These are phyloP conservation scores for Mariannaea elegans DNA, from an alignment of 2,329 filamentous ascomycete species.

Conservation along the genomic window DNA sequence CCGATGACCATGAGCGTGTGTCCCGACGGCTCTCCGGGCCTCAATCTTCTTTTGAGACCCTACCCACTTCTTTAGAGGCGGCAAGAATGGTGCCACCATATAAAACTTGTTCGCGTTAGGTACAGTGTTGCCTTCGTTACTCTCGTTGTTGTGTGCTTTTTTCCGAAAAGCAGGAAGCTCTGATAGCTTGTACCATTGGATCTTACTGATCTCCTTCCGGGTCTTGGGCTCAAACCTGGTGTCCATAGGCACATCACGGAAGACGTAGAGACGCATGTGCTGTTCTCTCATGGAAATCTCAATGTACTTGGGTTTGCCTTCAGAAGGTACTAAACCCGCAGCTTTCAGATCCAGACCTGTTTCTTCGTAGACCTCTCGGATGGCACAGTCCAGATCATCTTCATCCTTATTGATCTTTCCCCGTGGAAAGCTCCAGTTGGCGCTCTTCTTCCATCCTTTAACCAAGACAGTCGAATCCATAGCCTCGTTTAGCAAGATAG, in stretches of 20 bases:
- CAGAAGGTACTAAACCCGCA: constrained; percentile 78
- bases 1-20: constrained; percentile 54
- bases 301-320: constrained; percentile 81
- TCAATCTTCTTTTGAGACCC: constrained; percentile 82
- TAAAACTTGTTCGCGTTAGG: constrained; percentile 89
- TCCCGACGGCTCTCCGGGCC: constrained; percentile 53
- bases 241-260: constrained; percentile 86
- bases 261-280: constrained; percentile 91
- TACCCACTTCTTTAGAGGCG: constrained; percentile 89
- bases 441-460: constrained; percentile 97
- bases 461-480: constrained; percentile 96
- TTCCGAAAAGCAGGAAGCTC: constrained; percentile 87
- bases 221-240: constrained; percentile 90
- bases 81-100: constrained; percentile 95
- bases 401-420: constrained; percentile 99
- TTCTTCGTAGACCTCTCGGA: constrained; percentile 95
- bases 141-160: constrained; percentile 57
- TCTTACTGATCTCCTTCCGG: constrained; percentile 96
- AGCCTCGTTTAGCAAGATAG: constrained; percentile 89
- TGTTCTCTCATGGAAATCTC: constrained; percentile 92
- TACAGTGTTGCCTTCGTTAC: constrained; percentile 62
- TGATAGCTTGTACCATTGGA: constrained; percentile 91
- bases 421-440: constrained; percentile 95
- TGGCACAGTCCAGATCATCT: constrained; percentile 89
- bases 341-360: constrained; percentile 85